Base-by-base conservation (phyloP, 306 rosid genomes). In the Quercus aquifolioides region DNA sequence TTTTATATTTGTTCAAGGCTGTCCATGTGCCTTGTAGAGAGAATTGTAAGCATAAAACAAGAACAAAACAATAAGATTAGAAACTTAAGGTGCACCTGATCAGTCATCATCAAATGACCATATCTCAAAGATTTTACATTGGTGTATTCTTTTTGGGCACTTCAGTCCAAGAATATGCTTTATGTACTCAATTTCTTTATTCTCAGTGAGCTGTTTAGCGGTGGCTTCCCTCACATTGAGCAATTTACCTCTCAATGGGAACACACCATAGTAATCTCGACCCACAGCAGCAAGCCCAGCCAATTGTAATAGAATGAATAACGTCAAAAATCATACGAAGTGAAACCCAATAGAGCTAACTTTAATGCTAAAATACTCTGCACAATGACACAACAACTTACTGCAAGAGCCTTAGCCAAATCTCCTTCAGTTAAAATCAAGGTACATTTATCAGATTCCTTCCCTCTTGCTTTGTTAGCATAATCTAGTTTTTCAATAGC, bases 101-200 rank as follows among this genome's bases (percentile, higher is more conserved):
- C 97, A n/a, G 99, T 91, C 99, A 94, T 94, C 99, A 94, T 92
- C 81, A 94, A 80, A 79, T 93, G 97, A 19, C 99, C 99, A 69
- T 94, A 94, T 94, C 99, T 92, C 79, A 94, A 72, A 64, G 97
- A 86, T 83, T 89, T 91, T 25, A 95, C 98, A 83, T 95, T 95
- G 46, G 23, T 23, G 23, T 23, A 23, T 23, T 23, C 23, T 23
- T 23, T 23, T n/a, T n/a, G n/a, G n/a, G n/a, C n/a, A n/a, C 23
- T 23, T 0, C 0, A 95, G 86, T 26, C 99, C 99, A 10, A 95
- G 98, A 83, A 95, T 95, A 84, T 92, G 89, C 84, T 95, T 95
- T 52, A 95, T 90, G 85, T 86, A 91, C 67, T 91, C 94, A 77
- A 95, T 92, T 82, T 95, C 99, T 80, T 92, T 94, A 46, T 95